Conservation (phyloP, 169 alveolate species). For the Perkinsus olseni region DNA sequence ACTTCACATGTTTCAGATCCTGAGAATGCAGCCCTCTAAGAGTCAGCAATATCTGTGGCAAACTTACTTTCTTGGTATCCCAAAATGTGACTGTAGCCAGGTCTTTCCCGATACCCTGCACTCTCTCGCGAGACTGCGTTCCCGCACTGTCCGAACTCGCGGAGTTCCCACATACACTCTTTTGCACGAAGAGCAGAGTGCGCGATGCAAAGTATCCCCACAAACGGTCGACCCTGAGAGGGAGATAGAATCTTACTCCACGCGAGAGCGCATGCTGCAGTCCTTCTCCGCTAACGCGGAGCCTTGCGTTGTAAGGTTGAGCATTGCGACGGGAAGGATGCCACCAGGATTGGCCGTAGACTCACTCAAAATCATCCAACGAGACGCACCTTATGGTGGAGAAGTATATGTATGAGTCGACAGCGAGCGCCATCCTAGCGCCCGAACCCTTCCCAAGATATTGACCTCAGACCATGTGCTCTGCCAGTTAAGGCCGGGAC, state of each 20-base stretch:
- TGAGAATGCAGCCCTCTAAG: neutral
- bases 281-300: no score
- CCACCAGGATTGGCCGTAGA: no score
- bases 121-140: slow-evolving; percentile 63
- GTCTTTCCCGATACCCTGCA: slow-evolving; percentile 58
- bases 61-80: neutral
- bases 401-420: slow-evolving; percentile 51
- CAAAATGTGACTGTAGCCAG: slow-evolving; percentile 48
- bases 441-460: slow-evolving; percentile 73
- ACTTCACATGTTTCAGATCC: neutral
- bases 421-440: slow-evolving; percentile 61
- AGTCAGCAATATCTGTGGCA: neutral
- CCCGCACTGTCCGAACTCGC: slow-evolving; percentile 43
- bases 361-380: neutral
- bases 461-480: slow-evolving; percentile 16
- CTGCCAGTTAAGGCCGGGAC: neutral
- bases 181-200: neutral
- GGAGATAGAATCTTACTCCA: no score
- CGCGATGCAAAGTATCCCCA: neutral
- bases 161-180: neutral
- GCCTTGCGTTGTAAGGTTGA: no score
- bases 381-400: slow-evolving; percentile 51
- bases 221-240: no score
- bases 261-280: no score
- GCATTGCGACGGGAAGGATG: no score